These are phyloP conservation scores for Prosopis cineraria DNA, from an alignment of 306 rosid species.

Conservation along the genomic window DNA sequence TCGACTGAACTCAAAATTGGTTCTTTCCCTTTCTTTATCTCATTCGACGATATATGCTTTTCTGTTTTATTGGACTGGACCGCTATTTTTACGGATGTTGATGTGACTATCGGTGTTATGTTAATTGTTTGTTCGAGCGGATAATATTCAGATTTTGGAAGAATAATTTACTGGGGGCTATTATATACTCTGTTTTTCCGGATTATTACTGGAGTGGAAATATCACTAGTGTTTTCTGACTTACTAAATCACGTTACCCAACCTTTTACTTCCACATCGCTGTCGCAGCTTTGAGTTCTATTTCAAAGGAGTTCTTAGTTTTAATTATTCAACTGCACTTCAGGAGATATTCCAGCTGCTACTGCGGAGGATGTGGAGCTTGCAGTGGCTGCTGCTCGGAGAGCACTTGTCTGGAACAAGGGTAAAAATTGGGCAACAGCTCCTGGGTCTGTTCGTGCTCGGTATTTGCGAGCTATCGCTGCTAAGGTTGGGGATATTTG, in stretches of 20 bases:
- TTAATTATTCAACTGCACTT: constrained; percentile 25
- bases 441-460: constrained; percentile 71
- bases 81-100: not conserved
- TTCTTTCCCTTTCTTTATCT: constrained; percentile 35
- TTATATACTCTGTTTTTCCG: not conserved
- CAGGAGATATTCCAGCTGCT: constrained; percentile 69
- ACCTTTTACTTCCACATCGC: not conserved
- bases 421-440: constrained; percentile 72
- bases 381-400: constrained; percentile 77
- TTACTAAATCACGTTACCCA: not conserved
- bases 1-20: constrained; percentile 63
- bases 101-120: not conserved
- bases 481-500: constrained; percentile 54
- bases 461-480: constrained; percentile 75
- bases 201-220: not conserved
- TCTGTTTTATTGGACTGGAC: not conserved
- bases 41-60: not conserved
- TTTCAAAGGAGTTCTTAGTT: not conserved
- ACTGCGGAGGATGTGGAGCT: constrained; percentile 82
- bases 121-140: not conserved
- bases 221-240: not conserved
- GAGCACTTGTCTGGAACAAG: constrained; percentile 58
- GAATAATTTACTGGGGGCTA: not conserved
- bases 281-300: not conserved
- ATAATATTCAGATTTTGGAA: not conserved